Base-by-base conservation (phyloP, 768 basidiomycete species). In the Suillus spraguei region DNA sequence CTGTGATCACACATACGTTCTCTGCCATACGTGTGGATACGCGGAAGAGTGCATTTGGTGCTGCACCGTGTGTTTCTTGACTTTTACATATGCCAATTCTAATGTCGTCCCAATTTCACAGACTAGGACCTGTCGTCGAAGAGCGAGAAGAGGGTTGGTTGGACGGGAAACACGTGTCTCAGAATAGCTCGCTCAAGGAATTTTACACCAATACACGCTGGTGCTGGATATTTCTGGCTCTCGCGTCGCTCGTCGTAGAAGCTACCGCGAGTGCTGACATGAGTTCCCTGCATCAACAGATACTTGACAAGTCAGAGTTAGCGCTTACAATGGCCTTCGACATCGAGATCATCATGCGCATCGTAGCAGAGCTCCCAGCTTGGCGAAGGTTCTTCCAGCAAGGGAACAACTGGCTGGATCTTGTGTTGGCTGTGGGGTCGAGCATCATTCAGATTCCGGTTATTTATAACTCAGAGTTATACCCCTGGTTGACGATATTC, bases 1-100 rank as follows among this genome's bases (percentile, higher is more conserved):
- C 96, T 20, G 95, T 97, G n/a, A 96, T 97, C 66, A 94, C 94
- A 35, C 91, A 94, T 70, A 92, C 93, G 0, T 99, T 99, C 73
- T 87, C 87, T 20, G 92, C 91, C 17, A 97, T 97, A 64, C 82
- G 94, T 41, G 83, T 86, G 5, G 89, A 94, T 70, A 97, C 96
- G 3, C 86, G 88, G 73, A 91, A 90, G 72, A 95, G 92, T 73
- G 97, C 96, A 0, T 99, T 98, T 73, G 95, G 94, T 41, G 93
- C 93, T 36, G 87, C 73, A 38, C 67, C 73, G 73, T 74, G 59
- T 32, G 74, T 65, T 3, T 52, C 24, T n/a, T 3, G n/a, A 41
- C 38, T 47, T 39, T 16, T 32, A 4, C 20, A n/a, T 28, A 39
- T 52, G 10, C 28, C 3, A 10, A 13, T 42, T 14, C 14, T 35